Conservation (phyloP, 2,329 filamentous ascomycete species). For the Fusarium continuum region DNA sequence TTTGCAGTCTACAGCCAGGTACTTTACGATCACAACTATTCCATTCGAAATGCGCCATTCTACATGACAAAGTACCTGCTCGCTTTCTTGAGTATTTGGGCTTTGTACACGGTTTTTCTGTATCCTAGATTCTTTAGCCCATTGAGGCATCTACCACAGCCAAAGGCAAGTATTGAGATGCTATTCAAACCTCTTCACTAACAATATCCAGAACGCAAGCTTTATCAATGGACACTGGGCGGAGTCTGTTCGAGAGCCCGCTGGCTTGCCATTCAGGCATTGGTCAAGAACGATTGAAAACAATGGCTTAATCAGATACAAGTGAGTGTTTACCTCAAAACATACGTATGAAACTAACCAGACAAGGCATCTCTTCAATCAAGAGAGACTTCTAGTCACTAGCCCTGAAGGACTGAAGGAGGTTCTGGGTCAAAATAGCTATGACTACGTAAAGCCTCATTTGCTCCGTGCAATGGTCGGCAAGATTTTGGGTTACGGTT, state of each 20-base stretch:
- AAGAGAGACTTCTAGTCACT: constrained; percentile 22
- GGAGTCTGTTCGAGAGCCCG: constrained; percentile 25
- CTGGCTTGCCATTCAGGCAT: constrained; percentile 20
- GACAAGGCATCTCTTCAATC: constrained; percentile 23
- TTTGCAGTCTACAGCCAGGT: neutral
- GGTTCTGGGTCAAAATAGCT: constrained; percentile 23
- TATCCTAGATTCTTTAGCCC: constrained; percentile 23
- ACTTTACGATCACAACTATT: neutral
- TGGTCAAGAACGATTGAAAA: constrained; percentile 34
- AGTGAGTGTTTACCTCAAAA: neutral
- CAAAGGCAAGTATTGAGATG: neutral
- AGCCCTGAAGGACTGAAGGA: constrained; percentile 24
- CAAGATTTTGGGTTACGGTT: constrained; percentile 22
- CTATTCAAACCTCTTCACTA: fast-evolving
- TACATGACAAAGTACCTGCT: neutral
- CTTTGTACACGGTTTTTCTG: constrained; percentile 2
- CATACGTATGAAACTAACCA: neutral
- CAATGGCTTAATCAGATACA: constrained; percentile 28
- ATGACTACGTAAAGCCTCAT: constrained; percentile 31
- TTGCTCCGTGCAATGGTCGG: constrained; percentile 26
- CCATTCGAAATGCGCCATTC: neutral
- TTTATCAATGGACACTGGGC: constrained; percentile 32
- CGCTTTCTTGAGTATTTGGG: constrained; percentile 8
- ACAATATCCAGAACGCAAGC: neutral
- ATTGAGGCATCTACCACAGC: constrained; percentile 8